Conservation (phyloP, 2,329 filamentous ascomycete species). For the Xylariaceae sp. region DNA sequence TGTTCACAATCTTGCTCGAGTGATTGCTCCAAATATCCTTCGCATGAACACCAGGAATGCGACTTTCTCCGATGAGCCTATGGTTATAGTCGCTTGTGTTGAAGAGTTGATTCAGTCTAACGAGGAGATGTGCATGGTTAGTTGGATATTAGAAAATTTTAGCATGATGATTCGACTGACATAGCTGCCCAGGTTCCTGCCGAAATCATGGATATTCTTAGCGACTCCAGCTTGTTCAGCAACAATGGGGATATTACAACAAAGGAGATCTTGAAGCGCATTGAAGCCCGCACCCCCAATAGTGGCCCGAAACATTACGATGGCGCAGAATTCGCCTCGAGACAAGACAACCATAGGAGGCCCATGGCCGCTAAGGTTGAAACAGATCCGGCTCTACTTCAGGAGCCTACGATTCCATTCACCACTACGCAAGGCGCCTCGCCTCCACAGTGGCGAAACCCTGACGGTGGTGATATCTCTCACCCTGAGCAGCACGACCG, state of each 20-base stretch:
- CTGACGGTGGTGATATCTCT: slow-evolving; percentile 41
- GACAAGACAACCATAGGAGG: slow-evolving; percentile 50
- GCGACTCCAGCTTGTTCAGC: slow-evolving; percentile 76
- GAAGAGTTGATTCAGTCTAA: slow-evolving; percentile 87
- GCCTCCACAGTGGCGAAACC: slow-evolving; percentile 44
- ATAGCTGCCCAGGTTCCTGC: slow-evolving; percentile 68
- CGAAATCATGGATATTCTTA: slow-evolving; percentile 79
- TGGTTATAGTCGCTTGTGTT: slow-evolving; percentile 88
- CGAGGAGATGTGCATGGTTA: slow-evolving; percentile 94
- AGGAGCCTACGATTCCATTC: slow-evolving; percentile 47
- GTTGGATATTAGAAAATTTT: slow-evolving; percentile 31
- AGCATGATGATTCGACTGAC: neutral
- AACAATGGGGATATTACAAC: slow-evolving; percentile 83
- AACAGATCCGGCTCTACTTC: slow-evolving; percentile 70
- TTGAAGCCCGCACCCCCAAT: slow-evolving; percentile 64
- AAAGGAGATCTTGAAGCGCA: slow-evolving; percentile 93
- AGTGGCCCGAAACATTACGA: slow-evolving; percentile 54
- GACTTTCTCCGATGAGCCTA: slow-evolving; percentile 77
- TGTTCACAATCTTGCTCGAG: slow-evolving; percentile 91
- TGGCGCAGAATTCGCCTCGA: slow-evolving; percentile 50
- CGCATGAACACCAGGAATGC: slow-evolving; percentile 62
- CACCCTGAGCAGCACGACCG: slow-evolving; percentile 43
- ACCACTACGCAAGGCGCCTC: slow-evolving; percentile 43
- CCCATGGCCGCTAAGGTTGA: slow-evolving; percentile 64
- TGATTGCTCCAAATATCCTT: slow-evolving; percentile 93